These are phyloP conservation scores for Croton setiger DNA, from an alignment of 441 rosid genomes.

Conservation along the genomic window DNA sequence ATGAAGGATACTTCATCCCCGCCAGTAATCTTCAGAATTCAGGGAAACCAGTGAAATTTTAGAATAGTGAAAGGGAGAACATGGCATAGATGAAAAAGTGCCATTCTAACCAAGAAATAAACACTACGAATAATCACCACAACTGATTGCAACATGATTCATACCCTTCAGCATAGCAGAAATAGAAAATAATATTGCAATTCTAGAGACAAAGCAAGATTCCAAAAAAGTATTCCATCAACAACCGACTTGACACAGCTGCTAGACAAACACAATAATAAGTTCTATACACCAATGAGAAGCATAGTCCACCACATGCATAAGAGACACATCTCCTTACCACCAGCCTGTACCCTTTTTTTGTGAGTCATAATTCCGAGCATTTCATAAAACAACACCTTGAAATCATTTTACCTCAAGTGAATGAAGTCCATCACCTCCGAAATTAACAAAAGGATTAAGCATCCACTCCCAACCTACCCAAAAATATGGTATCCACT, in stretches of 20 bases:
- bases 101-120: not conserved
- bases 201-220: not conserved
- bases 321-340: constrained; percentile 8
- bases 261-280: no score
- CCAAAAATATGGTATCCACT: constrained; percentile 13
- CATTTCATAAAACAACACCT: constrained; percentile 17
- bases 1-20: not conserved
- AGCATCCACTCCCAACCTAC: not conserved
- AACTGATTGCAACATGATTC: not conserved
- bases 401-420: constrained; percentile 1
- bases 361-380: constrained; percentile 2
- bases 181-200: not conserved
- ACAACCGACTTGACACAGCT: constrained; percentile 20
- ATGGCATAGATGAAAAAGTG: not conserved
- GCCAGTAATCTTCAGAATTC: not conserved
- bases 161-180: not conserved
- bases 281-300: no score
- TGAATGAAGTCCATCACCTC: constrained; percentile 11
- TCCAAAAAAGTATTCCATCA: constrained; percentile 3
- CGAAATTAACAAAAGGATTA: not conserved
- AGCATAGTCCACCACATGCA: not conserved
- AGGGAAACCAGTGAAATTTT: not conserved
- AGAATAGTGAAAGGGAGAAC: not conserved
- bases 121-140: constrained; percentile 3
- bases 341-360: not conserved